These are phyloP conservation scores for Diplogelasinospora grovesii DNA, from an alignment of 495 filamentous ascomycete genomes.

Conservation along the genomic window DNA sequence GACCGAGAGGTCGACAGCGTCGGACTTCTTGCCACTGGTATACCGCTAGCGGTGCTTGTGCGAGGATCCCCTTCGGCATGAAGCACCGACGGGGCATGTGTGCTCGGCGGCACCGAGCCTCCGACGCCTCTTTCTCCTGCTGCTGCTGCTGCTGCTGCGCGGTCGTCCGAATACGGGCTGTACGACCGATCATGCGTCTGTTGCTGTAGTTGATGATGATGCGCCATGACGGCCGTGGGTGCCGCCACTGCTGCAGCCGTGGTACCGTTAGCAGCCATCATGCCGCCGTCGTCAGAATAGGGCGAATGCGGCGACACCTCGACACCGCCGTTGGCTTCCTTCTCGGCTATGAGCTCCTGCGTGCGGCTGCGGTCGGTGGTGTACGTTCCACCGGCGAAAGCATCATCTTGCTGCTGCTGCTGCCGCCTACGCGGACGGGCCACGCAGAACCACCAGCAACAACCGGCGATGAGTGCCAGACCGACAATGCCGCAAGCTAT, in stretches of 20 bases:
- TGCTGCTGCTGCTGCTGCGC: no score
- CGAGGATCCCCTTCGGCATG: constrained; percentile 8
- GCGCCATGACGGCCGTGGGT: background rate
- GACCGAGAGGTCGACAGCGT: no score
- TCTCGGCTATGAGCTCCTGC: constrained; percentile 34
- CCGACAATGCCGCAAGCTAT: constrained; percentile 30
- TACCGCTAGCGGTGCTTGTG: no score
- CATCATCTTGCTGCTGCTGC: constrained; percentile 8
- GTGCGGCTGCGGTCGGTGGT: constrained; percentile 15
- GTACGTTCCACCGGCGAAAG: constrained; percentile 10
- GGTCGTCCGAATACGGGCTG: constrained; percentile 33
- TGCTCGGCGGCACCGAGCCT: constrained; percentile 9
- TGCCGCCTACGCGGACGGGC: no score
- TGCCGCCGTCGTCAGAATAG: constrained; percentile 31
- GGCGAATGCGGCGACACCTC: constrained; percentile 30
- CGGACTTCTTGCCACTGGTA: no score
- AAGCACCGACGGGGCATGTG: constrained; percentile 7
- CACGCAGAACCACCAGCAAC: constrained; percentile 29
- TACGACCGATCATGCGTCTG: constrained; percentile 17
- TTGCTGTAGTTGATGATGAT: constrained; percentile 3
- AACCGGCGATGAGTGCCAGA: constrained; percentile 24
- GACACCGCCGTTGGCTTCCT: constrained; percentile 27
- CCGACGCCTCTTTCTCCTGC: no score
- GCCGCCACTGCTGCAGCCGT: background rate
- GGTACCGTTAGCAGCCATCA: background rate